Evolutionary conservation across 129 eudicot species (phyloP).

Genomic region (Flaveria ramosissima): DNA sequence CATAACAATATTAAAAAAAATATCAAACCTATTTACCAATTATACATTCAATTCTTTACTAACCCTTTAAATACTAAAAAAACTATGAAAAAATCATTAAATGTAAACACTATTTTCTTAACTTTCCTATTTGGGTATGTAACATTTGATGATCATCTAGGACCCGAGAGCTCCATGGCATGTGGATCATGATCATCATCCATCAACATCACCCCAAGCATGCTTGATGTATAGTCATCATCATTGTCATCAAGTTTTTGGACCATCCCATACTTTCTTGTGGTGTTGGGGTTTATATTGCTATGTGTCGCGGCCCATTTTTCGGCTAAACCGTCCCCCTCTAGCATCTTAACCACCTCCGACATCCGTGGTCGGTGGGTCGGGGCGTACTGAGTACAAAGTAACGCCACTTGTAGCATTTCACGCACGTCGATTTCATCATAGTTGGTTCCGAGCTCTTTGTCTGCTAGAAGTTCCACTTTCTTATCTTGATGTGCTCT

Average conservation of each 20-base stretch:
- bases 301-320: constrained; percentile 84
- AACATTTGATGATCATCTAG: constrained; percentile 56
- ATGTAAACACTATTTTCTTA: constrained; percentile 23
- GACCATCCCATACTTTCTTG: constrained; percentile 30
- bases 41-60: constrained; percentile 26
- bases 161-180: constrained; percentile 98
- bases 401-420: constrained; percentile 71
- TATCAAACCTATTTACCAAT: constrained; percentile 42
- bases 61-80: constrained; percentile 1
- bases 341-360: constrained; percentile 88
- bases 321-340: constrained; percentile 78
- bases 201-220: constrained; percentile 75
- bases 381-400: constrained; percentile 72
- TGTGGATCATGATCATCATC: constrained; percentile 77
- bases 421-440: constrained; percentile 83
- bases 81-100: constrained; percentile 14
- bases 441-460: constrained; percentile 66
- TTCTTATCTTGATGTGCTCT: constrained; percentile 80
- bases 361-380: constrained; percentile 87
- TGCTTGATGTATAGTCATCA: constrained; percentile 64
- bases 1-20: neutral
- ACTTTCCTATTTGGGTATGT: constrained; percentile 34
- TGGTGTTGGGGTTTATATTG: constrained; percentile 42
- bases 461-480: constrained; percentile 68
- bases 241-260: constrained; percentile 53